Evolutionary conservation across 179 eudicot genomes (phyloP).

Genomic region (Spergularia azorica): DNA sequence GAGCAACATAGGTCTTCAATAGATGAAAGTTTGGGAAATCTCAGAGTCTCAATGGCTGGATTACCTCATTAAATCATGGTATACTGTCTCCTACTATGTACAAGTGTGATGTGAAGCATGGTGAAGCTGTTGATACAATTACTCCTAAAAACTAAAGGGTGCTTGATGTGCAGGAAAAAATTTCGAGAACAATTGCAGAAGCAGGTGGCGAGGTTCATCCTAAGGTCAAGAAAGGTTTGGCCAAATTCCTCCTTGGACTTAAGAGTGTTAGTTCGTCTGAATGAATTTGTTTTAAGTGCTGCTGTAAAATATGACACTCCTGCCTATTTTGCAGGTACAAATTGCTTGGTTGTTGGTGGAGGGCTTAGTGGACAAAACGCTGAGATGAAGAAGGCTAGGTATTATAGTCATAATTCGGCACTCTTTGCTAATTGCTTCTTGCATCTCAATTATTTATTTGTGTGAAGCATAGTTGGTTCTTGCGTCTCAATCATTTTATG

Average conservation of each 20-base stretch:
- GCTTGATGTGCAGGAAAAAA: conserved; percentile 53
- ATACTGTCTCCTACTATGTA: conserved; percentile 19
- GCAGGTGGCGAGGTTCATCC: conserved; percentile 80
- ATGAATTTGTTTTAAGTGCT: not conserved
- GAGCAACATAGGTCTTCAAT: conserved; percentile 47
- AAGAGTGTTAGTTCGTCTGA: not conserved
- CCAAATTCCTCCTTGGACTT: not conserved
- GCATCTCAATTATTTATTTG: conserved; percentile 7
- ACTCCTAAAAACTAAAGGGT: conserved; percentile 6
- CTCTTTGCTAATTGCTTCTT: conserved; percentile 2
- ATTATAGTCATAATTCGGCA: conserved; percentile 15
- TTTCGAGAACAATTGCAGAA: conserved; percentile 65
- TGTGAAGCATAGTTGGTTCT: not conserved
- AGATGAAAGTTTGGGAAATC: conserved; percentile 64
- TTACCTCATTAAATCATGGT: conserved; percentile 62
- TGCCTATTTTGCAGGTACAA: conserved; percentile 60
- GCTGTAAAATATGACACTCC: conserved; percentile 2
- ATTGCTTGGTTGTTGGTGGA: conserved; percentile 78
- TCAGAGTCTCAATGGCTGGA: conserved; percentile 67
- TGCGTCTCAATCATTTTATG: conserved; percentile 11
- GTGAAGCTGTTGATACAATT: not conserved
- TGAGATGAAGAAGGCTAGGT: conserved; percentile 93
- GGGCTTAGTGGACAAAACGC: conserved; percentile 53
- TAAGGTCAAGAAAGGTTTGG: conserved; percentile 78
- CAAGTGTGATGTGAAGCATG: not conserved